Conservation (phyloP, 1,139 yeast species). For the Candida sojae region DNA sequence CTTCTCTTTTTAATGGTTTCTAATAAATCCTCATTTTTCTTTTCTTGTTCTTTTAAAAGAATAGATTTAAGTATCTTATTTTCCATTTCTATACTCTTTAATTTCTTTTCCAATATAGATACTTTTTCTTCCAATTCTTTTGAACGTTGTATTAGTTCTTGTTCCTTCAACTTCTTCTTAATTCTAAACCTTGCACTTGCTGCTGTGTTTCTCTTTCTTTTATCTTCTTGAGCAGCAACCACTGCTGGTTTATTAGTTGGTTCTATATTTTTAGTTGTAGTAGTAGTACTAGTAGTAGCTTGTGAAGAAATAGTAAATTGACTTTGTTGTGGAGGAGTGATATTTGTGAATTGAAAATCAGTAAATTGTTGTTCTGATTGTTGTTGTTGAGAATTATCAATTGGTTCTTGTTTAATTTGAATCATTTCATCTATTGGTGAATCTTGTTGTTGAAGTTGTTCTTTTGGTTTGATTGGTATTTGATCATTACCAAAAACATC, state of each 20-base stretch:
- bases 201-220: conserved; percentile 60
- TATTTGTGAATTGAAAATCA: not conserved
- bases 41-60: conserved; percentile 51
- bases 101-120: conserved; percentile 39
- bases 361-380: conserved; percentile 3
- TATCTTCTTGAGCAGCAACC: conserved; percentile 30
- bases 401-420: conserved; percentile 7
- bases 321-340: conserved; percentile 1
- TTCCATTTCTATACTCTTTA: conserved; percentile 70
- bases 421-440: not conserved
- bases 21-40: conserved; percentile 40
- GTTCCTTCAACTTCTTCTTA: conserved; percentile 61
- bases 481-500: conserved; percentile 38
- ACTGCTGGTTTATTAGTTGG: conserved; percentile 5
- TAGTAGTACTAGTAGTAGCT: not conserved
- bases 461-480: conserved; percentile 17
- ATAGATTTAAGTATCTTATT: conserved; percentile 64
- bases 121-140: conserved; percentile 45
- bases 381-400: conserved; percentile 4
- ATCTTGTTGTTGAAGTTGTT: conserved; percentile 4
- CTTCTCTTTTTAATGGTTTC: conserved; percentile 46
- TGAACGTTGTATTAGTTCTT: conserved; percentile 55
- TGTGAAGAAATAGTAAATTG: conserved; percentile 1
- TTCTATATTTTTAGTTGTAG: not conserved
- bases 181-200: conserved; percentile 65